These are phyloP conservation scores for Sporothrix variecibatus DNA, from an alignment of 2,329 filamentous ascomycete genomes.

Conservation along the genomic window DNA sequence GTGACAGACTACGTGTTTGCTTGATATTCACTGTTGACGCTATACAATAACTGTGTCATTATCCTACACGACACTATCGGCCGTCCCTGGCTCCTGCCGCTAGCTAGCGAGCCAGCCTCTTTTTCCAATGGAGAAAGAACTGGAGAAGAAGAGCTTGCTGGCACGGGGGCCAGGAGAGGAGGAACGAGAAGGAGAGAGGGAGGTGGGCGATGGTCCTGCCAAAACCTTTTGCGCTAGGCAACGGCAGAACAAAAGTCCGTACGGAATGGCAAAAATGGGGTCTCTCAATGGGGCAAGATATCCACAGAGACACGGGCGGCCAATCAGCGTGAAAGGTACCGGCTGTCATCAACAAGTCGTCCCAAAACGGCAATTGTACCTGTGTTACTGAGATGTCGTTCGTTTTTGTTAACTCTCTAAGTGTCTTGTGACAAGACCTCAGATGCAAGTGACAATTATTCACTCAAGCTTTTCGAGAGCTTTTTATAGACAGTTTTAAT, in stretches of 20 bases:
- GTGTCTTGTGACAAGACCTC: background rate
- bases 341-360: background rate
- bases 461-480: background rate
- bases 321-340: conserved; percentile 3
- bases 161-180: background rate
- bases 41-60: background rate
- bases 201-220: conserved; percentile 39
- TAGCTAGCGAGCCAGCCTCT: conserved; percentile 18
- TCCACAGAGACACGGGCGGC: background rate
- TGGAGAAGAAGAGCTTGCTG: background rate
- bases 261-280: background rate
- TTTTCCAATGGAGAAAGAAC: conserved; percentile 26
- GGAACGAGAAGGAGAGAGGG: conserved; percentile 29
- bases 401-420: background rate
- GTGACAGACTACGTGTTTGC: background rate
- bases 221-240: conserved; percentile 42
- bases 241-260: conserved; percentile 35
- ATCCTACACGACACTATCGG: background rate
- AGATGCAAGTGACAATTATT: background rate
- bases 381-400: background rate
- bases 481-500: background rate
- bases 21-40: background rate
- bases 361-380: conserved; percentile 3
- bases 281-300: background rate
- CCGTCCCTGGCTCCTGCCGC: conserved; percentile 3